These are phyloP conservation scores for Dissoconium aciculare DNA, from an alignment of 2,329 filamentous ascomycete species.

Conservation along the genomic window DNA sequence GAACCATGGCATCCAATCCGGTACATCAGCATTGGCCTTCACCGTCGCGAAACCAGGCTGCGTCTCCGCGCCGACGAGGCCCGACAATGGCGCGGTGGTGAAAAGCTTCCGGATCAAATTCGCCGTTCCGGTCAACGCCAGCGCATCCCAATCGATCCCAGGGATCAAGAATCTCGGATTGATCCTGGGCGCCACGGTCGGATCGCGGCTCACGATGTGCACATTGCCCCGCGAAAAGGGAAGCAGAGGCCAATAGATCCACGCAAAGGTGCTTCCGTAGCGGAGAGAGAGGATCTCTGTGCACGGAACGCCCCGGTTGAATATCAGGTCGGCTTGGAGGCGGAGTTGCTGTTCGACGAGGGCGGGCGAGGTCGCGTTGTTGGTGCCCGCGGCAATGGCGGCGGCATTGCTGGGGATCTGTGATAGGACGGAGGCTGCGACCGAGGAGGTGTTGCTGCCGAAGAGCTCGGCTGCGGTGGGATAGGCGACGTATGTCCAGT, in stretches of 20 bases:
- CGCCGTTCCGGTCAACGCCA: constrained; percentile 9
- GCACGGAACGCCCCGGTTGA: constrained; percentile 6
- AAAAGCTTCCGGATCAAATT: constrained; percentile 15
- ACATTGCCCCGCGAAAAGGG: constrained; percentile 17
- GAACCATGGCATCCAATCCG: constrained; percentile 8
- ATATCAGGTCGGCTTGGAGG: constrained; percentile 9
- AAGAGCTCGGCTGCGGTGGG: constrained; percentile 16
- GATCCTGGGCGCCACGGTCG: constrained; percentile 13
- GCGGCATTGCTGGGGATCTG: constrained; percentile 9
- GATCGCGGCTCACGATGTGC: constrained; percentile 15
- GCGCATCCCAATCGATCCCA: constrained; percentile 15
- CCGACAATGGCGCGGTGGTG: constrained; percentile 10
- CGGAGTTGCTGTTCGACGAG: constrained; percentile 8
- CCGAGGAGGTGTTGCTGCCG: constrained; percentile 29
- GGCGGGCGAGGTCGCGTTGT: constrained; percentile 8
- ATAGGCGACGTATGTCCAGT: constrained; percentile 8
- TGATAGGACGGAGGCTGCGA: constrained; percentile 26
- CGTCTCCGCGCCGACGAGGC: constrained; percentile 19
- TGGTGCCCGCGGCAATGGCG: constrained; percentile 23
- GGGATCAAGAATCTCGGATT: constrained; percentile 21
- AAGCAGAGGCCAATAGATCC: constrained; percentile 12
- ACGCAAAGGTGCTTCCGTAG: constrained; percentile 3
- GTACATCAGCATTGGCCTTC: constrained; percentile 8
- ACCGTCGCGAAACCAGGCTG: constrained; percentile 14
- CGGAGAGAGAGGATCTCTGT: constrained; percentile 6